Percentiles rank a stretch among this genome's conserved stretches.
Conservation (phyloP, 1,284 basidiomycete genomes). For the Pseudozyma flocculosa region DNA sequence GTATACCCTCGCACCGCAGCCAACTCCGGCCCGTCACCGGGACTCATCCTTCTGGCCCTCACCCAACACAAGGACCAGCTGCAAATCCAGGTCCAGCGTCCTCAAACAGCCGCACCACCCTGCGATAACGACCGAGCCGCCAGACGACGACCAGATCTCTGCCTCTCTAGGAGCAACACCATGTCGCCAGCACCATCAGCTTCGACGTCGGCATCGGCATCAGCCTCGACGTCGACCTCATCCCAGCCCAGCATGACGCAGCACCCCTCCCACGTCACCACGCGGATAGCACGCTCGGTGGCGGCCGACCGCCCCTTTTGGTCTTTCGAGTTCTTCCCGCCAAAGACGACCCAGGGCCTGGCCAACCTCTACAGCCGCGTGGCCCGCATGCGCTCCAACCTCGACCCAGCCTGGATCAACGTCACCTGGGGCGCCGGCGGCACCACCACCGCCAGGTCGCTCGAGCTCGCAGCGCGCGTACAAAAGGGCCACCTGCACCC, state of each 20-base stretch:
- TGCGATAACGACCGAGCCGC: too few relatives aligned
- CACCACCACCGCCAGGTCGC: conserved; percentile 78
- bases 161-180: too few relatives aligned
- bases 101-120: too few relatives aligned
- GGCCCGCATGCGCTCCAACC: conserved; percentile 69
- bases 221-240: background rate
- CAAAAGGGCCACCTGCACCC: conserved; percentile 47
- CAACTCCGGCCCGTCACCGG: too few relatives aligned
- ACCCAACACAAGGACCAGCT: too few relatives aligned
- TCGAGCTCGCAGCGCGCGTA: conserved; percentile 68
- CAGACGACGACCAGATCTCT: too few relatives aligned
- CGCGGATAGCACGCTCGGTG: conserved; percentile 15
- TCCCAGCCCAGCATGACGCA: background rate
- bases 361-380: conserved; percentile 60
- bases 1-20: too few relatives aligned
- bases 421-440: conserved; percentile 98
- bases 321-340: conserved; percentile 92
- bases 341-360: conserved; percentile 86
- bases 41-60: too few relatives aligned
- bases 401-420: conserved; percentile 61
- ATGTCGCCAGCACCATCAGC: too few relatives aligned
- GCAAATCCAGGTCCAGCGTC: too few relatives aligned
- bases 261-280: conserved; percentile 34
- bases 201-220: background rate
- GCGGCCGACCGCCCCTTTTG: conserved; percentile 30